Evolutionary conservation across 2,329 filamentous ascomycete genomes (phyloP).

Genomic region (Hortaea werneckii): DNA sequence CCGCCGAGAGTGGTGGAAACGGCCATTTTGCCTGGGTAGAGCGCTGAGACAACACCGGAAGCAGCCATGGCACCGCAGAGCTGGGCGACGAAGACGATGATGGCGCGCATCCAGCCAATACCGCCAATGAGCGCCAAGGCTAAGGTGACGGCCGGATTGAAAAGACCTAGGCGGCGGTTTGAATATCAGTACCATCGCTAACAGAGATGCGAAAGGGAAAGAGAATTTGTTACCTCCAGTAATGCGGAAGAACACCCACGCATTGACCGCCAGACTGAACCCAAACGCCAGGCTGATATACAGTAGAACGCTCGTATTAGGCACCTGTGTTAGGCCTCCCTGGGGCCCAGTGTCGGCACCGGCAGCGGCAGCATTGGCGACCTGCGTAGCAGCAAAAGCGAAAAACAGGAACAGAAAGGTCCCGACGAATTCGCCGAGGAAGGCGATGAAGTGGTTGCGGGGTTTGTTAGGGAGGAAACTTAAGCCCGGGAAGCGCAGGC

Average conservation of each 20-base stretch:
- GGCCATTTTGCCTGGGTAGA: constrained; percentile 37
- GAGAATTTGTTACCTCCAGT: constrained; percentile 24
- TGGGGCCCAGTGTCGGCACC: constrained; percentile 5
- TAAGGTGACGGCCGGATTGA: constrained; percentile 35
- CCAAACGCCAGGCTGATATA: constrained; percentile 34
- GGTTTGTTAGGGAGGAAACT: constrained; percentile 35
- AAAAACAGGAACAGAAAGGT: constrained; percentile 37
- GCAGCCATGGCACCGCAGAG: constrained; percentile 36
- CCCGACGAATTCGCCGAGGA: constrained; percentile 36
- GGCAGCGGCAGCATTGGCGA: constrained; percentile 29
- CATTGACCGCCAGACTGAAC: constrained; percentile 35
- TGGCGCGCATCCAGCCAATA: constrained; percentile 34
- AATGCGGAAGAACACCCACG: constrained; percentile 37
- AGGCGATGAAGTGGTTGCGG: constrained; percentile 36
- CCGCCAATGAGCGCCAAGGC: constrained; percentile 40
- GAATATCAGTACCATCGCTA: not conserved
- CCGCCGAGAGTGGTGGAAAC: constrained; percentile 36
- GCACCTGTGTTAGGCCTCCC: constrained; percentile 19
- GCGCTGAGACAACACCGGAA: constrained; percentile 33
- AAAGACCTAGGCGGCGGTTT: constrained; percentile 20
- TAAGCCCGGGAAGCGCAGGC: constrained; percentile 30
- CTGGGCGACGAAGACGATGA: constrained; percentile 36
- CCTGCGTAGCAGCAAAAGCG: constrained; percentile 29
- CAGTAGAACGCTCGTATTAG: constrained; percentile 26
- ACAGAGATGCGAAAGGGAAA: constrained; percentile 14